These are phyloP conservation scores for Crithidia mellificae DNA, from an alignment of 208 protist species.

Conservation along the genomic window DNA sequence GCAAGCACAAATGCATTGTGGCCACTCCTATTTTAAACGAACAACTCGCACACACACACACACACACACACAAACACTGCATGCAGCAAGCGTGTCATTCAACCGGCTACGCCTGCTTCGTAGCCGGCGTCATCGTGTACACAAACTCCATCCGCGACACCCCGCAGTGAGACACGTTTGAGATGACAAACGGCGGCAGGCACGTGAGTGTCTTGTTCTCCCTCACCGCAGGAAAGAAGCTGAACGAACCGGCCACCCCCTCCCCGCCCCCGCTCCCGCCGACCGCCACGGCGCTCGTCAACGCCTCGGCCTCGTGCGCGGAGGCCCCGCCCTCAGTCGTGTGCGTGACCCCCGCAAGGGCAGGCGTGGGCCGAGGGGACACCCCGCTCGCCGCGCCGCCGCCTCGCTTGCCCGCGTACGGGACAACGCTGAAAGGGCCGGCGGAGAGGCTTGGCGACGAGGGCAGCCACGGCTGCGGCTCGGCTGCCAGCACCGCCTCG, in stretches of 20 bases:
- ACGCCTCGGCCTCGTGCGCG: background rate
- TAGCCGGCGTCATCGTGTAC: constrained; percentile 19
- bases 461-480: constrained; percentile 18
- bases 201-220: constrained; percentile 19
- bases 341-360: background rate
- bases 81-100: too few species aligned
- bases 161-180: constrained; percentile 50
- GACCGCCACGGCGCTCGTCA: background rate
- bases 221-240: constrained; percentile 34
- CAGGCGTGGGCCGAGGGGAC: constrained; percentile 5
- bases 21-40: too few species aligned
- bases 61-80: too few species aligned
- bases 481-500: constrained; percentile 33
- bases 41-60: background rate
- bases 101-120: constrained; percentile 17
- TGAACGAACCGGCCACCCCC: constrained; percentile 22
- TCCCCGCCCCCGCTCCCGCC: constrained; percentile 1
- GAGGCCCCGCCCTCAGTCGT: background rate
- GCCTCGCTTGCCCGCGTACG: constrained; percentile 16
- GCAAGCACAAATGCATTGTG: too few species aligned
- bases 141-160: constrained; percentile 55
- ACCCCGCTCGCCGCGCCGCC: background rate
- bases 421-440: constrained; percentile 29
- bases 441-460: constrained; percentile 4
- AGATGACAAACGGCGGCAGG: constrained; percentile 44